phyloP scores from a whole-genome alignment of 2,329 filamentous ascomycete genomes.

The Akanthomyces uredinophilus region DNA sequence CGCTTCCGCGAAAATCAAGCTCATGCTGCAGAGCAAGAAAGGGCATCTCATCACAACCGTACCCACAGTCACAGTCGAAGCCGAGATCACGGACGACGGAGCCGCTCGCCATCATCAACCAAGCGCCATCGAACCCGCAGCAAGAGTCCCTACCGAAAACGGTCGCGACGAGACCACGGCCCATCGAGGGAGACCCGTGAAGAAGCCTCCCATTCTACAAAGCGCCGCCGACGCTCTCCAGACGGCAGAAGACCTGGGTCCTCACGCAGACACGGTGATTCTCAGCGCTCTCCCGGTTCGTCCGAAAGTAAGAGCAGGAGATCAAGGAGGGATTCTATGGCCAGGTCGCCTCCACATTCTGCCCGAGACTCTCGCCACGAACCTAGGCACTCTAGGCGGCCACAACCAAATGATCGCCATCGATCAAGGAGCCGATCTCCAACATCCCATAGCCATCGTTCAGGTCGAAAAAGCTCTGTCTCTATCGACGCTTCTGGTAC shows the following conservation, averaged over 20 bases:
- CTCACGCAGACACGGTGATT: conserved; percentile 26
- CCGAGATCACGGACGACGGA: conserved; percentile 26
- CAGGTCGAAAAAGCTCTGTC: conserved; percentile 9
- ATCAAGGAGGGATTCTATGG: conserved; percentile 21
- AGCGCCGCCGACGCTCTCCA: conserved; percentile 28
- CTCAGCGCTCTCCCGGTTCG: conserved; percentile 25
- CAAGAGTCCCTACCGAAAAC: conserved; percentile 38
- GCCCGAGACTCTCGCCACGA: conserved; percentile 22
- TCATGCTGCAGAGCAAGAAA: conserved; percentile 26
- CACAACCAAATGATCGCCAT: conserved; percentile 19
- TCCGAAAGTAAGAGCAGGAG: conserved; percentile 20
- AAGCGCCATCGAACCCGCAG: conserved; percentile 41
- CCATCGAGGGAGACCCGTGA: conserved; percentile 37
- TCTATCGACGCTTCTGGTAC: conserved; percentile 28
- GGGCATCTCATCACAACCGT: conserved; percentile 30
- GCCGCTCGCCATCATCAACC: conserved; percentile 32
- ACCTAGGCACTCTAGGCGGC: conserved; percentile 23
- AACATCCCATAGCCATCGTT: conserved; percentile 18
- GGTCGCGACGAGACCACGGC: conserved; percentile 31
- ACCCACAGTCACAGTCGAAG: conserved; percentile 31
- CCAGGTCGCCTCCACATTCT: conserved; percentile 24
- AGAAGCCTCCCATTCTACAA: conserved; percentile 34
- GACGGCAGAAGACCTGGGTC: conserved; percentile 27
- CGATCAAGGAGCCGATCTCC: conserved; percentile 23
- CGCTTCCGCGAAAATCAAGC: conserved; percentile 31